Percentiles rank a stretch among this genome's conserved stretches.
phyloP scores from a whole-genome alignment of 2,329 filamentous ascomycete genomes.

The Pseudogymnoascus sp. region DNA sequence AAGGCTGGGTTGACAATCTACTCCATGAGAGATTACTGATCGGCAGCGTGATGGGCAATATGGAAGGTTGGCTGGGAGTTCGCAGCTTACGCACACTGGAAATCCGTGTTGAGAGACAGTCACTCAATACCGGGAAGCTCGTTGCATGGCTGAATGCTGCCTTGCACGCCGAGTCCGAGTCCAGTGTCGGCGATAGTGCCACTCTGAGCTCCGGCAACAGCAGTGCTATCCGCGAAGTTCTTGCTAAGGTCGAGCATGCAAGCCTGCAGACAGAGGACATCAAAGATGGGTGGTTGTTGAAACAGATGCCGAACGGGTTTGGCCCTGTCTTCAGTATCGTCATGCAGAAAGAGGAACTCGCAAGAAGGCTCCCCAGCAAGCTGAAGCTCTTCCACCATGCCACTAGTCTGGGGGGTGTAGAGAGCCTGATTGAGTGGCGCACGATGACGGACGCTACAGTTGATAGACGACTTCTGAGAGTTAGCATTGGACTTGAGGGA shows the following conservation, averaged over 20 bases:
- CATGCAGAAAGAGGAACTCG: conserved; percentile 53
- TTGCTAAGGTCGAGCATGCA: conserved; percentile 66
- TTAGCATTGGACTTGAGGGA: conserved; percentile 83
- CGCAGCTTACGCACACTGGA: conserved; percentile 81
- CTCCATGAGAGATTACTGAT: conserved; percentile 66
- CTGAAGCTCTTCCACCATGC: conserved; percentile 86
- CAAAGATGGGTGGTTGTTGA: conserved; percentile 62
- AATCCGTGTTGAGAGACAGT: conserved; percentile 72
- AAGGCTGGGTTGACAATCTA: conserved; percentile 56
- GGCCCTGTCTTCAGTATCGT: conserved; percentile 80
- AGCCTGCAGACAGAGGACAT: conserved; percentile 63
- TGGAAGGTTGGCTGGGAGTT: conserved; percentile 90
- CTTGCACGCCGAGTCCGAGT: conserved; percentile 18
- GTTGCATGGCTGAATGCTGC: conserved; percentile 60
- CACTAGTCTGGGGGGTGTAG: conserved; percentile 86
- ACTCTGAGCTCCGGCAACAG: conserved; percentile 30
- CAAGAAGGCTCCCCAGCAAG: conserved; percentile 68
- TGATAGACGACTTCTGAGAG: conserved; percentile 64
- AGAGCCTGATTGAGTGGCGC: conserved; percentile 95
- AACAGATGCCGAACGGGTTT: conserved; percentile 88
- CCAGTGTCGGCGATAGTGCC: conserved; percentile 8
- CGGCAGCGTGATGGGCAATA: conserved; percentile 76
- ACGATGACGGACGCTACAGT: conserved; percentile 74
- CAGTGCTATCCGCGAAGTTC: conserved; percentile 43
- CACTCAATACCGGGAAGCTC: conserved; percentile 59